These are phyloP conservation scores for Hordeum pubiflorum DNA, from an alignment of 202 grass and related monocot genomes.

Conservation along the genomic window DNA sequence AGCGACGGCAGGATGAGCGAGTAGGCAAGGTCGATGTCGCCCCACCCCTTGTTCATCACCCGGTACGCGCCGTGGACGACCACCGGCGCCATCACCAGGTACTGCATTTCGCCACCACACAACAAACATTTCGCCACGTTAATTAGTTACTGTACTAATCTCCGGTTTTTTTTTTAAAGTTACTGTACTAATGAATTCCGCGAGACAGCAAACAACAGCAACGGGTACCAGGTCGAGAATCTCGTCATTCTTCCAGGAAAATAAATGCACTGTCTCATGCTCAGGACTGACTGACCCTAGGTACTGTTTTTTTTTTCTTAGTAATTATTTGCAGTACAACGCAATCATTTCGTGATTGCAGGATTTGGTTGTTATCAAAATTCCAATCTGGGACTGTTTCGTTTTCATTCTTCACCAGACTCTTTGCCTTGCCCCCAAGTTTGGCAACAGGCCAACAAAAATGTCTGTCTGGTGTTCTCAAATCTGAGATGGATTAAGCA, in stretches of 20 bases:
- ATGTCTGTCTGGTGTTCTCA: not conserved
- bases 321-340: not conserved
- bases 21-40: constrained; percentile 40
- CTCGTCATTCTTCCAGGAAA: not conserved
- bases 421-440: not conserved
- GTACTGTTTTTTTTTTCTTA: not conserved
- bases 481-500: not conserved
- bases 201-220: not conserved
- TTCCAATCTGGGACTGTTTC: not conserved
- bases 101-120: constrained; percentile 24
- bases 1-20: constrained; percentile 50
- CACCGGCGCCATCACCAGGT: constrained; percentile 69
- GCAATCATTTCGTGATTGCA: not conserved
- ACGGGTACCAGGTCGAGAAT: not conserved
- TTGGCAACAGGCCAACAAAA: not conserved
- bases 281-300: not conserved
- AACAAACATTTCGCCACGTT: not conserved
- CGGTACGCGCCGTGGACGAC: constrained; percentile 32
- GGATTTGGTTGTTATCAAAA: not conserved
- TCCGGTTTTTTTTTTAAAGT: no score
- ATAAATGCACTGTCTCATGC: not conserved
- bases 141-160: no score
- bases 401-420: not conserved
- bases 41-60: constrained; percentile 39
- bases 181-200: not conserved